Evolutionary conservation across 106 monocot species (phyloP).

Genomic region (Platanthera zijinensis): DNA sequence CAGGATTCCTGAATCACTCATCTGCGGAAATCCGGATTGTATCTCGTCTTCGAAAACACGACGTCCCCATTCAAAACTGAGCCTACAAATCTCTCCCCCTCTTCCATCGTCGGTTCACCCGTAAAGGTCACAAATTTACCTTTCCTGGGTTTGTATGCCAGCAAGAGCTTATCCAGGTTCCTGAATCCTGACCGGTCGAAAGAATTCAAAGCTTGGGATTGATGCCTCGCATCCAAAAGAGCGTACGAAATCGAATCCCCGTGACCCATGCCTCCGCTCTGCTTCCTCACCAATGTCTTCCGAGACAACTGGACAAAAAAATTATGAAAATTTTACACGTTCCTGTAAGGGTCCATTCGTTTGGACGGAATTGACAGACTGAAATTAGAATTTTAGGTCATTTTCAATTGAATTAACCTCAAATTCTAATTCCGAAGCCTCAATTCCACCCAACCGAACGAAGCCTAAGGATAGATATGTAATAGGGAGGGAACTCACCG

Average conservation of each 20-base stretch:
- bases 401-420: no score
- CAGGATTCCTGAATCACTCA: conserved; percentile 30
- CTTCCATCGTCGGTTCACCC: conserved; percentile 49
- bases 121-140: conserved; percentile 49
- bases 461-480: no score
- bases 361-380: no score
- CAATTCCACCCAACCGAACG: no score
- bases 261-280: conserved; percentile 7
- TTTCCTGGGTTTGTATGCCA: conserved; percentile 85
- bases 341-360: background rate
- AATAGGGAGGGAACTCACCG: conserved; percentile 20
- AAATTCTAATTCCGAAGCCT: no score
- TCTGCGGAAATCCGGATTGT: conserved; percentile 40
- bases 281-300: conserved; percentile 63
- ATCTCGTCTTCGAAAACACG: conserved; percentile 38
- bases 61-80: conserved; percentile 84
- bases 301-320: conserved; percentile 56
- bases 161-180: conserved; percentile 39
- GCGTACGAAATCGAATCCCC: conserved; percentile 43
- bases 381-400: no score
- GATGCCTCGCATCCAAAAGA: conserved; percentile 73
- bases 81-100: conserved; percentile 65
- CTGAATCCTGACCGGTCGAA: conserved; percentile 61
- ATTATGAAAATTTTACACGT: background rate
- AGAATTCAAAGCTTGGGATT: conserved; percentile 44